phyloP scores from a whole-genome alignment of 1,284 basidiomycete species.

The Inonotus obliquus region DNA sequence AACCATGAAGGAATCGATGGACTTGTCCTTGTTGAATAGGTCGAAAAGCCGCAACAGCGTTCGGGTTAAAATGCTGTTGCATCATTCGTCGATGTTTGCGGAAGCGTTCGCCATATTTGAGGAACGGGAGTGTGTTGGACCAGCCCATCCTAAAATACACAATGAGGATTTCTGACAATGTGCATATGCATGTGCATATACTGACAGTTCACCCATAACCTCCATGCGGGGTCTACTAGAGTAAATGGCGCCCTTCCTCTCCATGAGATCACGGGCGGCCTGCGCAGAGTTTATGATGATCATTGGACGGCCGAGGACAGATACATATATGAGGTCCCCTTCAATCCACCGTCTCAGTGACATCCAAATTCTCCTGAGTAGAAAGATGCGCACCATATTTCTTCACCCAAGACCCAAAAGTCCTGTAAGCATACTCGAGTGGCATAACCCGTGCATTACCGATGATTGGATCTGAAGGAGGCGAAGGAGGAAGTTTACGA shows the following conservation, averaged over 20 bases:
- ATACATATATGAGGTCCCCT: constrained; percentile 30
- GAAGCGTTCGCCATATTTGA: constrained; percentile 27
- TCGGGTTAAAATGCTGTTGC: constrained; percentile 26
- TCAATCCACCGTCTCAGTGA: neutral
- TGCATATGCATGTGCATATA: neutral
- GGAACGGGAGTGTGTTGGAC: constrained; percentile 25
- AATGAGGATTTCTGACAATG: neutral
- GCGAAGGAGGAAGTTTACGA: constrained; percentile 28
- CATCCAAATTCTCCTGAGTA: neutral
- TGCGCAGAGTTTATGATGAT: constrained; percentile 34
- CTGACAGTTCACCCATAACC: constrained; percentile 29
- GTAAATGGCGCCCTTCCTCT: constrained; percentile 36
- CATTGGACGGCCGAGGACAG: constrained; percentile 31
- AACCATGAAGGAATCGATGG: constrained; percentile 23
- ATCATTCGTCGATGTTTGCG: constrained; percentile 30
- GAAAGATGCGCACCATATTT: constrained; percentile 27
- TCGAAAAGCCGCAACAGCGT: constrained; percentile 22
- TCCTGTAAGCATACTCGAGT: constrained; percentile 25
- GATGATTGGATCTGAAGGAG: constrained; percentile 30
- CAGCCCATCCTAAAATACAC: constrained; percentile 25
- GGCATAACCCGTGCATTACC: constrained; percentile 31
- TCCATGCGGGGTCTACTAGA: constrained; percentile 32
- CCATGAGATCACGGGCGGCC: constrained; percentile 36
- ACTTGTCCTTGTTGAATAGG: constrained; percentile 27
- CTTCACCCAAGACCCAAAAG: constrained; percentile 30